Evolutionary conservation across 176 grass and related monocot genomes (phyloP).

Genomic region (Metroxylon sagu): DNA sequence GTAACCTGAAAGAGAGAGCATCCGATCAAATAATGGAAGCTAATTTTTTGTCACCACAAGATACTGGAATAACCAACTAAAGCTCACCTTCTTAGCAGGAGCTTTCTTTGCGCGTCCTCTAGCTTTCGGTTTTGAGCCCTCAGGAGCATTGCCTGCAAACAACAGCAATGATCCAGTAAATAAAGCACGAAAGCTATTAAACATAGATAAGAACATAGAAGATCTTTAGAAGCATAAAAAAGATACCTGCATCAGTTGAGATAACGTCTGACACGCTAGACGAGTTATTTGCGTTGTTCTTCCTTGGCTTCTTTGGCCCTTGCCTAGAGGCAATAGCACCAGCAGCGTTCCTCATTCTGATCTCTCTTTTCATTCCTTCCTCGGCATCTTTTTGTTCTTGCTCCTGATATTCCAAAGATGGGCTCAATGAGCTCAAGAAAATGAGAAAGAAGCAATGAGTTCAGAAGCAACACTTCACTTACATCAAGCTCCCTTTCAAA

Average conservation of each 20-base stretch:
- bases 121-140: constrained; percentile 18
- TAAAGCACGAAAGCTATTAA: too few relatives aligned
- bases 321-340: background rate
- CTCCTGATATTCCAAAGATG: constrained; percentile 18
- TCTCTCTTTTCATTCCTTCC: constrained; percentile 12
- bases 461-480: constrained; percentile 12
- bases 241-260: background rate
- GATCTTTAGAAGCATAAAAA: too few relatives aligned
- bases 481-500: constrained; percentile 78
- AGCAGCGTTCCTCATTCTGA: constrained; percentile 11
- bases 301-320: constrained; percentile 37
- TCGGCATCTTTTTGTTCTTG: constrained; percentile 29
- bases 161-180: too few relatives aligned
- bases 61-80: background rate
- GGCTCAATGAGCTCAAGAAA: background rate
- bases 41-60: too few relatives aligned
- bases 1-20: constrained; percentile 21
- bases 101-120: constrained; percentile 28
- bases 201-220: too few relatives aligned
- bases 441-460: background rate
- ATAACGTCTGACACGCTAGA: background rate
- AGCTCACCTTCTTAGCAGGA: constrained; percentile 36
- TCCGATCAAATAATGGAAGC: too few relatives aligned
- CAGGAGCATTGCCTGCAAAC: constrained; percentile 14
- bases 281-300: constrained; percentile 3